Base-by-base conservation (phyloP, 139 green algal genomes). In the Haematococcus lacustris region DNA sequence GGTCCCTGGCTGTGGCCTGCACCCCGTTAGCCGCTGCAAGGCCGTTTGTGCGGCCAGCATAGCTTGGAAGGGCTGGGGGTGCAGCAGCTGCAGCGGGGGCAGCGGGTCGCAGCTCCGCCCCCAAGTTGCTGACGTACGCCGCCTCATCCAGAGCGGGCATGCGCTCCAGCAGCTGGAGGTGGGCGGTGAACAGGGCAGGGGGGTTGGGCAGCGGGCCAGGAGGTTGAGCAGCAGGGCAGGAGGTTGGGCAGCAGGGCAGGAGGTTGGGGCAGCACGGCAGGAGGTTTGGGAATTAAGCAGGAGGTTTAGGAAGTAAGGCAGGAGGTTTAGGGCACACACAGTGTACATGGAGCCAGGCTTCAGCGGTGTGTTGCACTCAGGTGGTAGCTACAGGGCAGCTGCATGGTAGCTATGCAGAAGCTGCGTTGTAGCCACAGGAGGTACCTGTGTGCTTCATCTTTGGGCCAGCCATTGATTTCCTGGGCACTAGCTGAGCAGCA, bases 101-200 rank as follows among this genome's bases (percentile, higher is more conserved):
- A 32, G 38, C 30, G 25, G 33, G n/a, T 69, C 71, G 60, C 59
- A 71, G 80, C 83, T 39, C 75, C 63, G 3, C 62, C 38, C 34
- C 73, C 71, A 65, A 81, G 67, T 82, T 84, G 43, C 75, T 64
- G 3, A 81, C 67, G 66, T 93, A 90, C 50, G 89, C 77, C 28
- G 74, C 75, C 76, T 96, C 93, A 63, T 98, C 89, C 70, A 97
- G 66, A 1, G 92, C 78, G 1, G 94, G 94, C 82, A 98, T 98
- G 78, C 85, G 89, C 80, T 98, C 94, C 73, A 97, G 79, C 62
- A 98, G 83, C 77, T 92, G 77, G 2, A 80, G 59, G 33, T 72
- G 74, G 30, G 21, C 47, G 47, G 47, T 57, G 47, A 13, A 77
- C 53, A 33, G 25, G 37, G 23, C 3, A 38, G 41, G 71, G 71